phyloP scores from a whole-genome alignment of 345 rosid genomes.

The Gossypium longicalyx region DNA sequence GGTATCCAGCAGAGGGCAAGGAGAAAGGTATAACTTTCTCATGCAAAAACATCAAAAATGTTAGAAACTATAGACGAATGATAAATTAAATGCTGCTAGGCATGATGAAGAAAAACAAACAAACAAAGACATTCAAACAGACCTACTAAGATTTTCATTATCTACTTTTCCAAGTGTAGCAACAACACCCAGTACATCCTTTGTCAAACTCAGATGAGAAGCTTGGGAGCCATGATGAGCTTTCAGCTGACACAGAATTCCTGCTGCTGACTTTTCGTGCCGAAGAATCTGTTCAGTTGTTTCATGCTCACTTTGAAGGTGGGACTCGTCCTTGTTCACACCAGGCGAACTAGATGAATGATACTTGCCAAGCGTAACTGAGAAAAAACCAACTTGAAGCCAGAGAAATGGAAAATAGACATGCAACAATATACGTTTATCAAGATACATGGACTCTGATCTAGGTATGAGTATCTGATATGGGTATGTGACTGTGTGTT shows the following conservation, averaged over 20 bases:
- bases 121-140: conserved; percentile 24
- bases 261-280: conserved; percentile 68
- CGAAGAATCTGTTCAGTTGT: conserved; percentile 49
- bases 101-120: conserved; percentile 4
- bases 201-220: conserved; percentile 34
- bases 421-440: not conserved
- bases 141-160: conserved; percentile 81
- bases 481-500: not conserved
- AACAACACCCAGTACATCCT: conserved; percentile 71
- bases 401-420: conserved; percentile 8
- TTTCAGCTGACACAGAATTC: conserved; percentile 54
- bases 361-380: conserved; percentile 63
- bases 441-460: not conserved
- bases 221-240: conserved; percentile 36
- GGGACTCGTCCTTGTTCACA: conserved; percentile 27
- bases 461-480: not conserved
- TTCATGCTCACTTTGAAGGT: conserved; percentile 53
- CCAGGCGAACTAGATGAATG: conserved; percentile 33
- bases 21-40: not conserved
- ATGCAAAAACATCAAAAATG: not conserved
- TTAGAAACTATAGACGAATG: not conserved
- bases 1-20: not conserved
- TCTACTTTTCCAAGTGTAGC: conserved; percentile 76
- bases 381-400: conserved; percentile 17
- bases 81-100: not conserved